Base-by-base conservation (phyloP, 768 basidiomycete species). In the Russula brevipes region DNA sequence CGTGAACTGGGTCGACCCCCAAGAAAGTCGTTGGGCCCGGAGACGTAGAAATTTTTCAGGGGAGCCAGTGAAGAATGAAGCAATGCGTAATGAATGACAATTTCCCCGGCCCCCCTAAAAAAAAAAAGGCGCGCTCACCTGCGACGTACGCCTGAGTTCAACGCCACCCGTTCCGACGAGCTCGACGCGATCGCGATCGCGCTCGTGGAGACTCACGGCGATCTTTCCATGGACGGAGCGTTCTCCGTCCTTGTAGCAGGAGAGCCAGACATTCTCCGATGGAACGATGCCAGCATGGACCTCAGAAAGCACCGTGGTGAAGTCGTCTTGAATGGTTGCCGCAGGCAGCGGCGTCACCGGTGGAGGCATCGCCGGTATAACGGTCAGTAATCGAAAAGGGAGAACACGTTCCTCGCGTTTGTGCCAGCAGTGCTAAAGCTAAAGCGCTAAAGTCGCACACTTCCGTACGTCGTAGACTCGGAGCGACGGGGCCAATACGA, bases 221-320 rank as follows among this genome's bases (percentile, higher is more conserved):
- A 68, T 36, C 45, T 66, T 68, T 46, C 65, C 61, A 31, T 68
- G 67, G n/a, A 68, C 19, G 19, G 67, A 66, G 1, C 55, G 55
- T 42, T 68, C 61, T 7, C 59, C 61, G 14, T 60, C 57, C 52
- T 66, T 68, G 61, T 63, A 66, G 51, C 57, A 66, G 17, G 67
- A 68, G 35, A 68, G 57, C 67, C 67, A 68, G 38, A 68, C 49
- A 44, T 53, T 45, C 51, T 68, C 67, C 2, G 67, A 57, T 19
- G 66, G 65, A 24, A 68, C 41, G 11, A 57, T 45, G 30, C 61
- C 67, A 52, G 61, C 54, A 31, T 66, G 57, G 24, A 68, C 45
- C 16, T 68, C 65, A n/a, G 61, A 68, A 46, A 68, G 51, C 12
- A 66, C 67, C 16, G 57, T 59, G 16, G 46, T 57, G 33, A 68